phyloP scores from a whole-genome alignment of 1,284 basidiomycete genomes.

The Chiua sp. region DNA sequence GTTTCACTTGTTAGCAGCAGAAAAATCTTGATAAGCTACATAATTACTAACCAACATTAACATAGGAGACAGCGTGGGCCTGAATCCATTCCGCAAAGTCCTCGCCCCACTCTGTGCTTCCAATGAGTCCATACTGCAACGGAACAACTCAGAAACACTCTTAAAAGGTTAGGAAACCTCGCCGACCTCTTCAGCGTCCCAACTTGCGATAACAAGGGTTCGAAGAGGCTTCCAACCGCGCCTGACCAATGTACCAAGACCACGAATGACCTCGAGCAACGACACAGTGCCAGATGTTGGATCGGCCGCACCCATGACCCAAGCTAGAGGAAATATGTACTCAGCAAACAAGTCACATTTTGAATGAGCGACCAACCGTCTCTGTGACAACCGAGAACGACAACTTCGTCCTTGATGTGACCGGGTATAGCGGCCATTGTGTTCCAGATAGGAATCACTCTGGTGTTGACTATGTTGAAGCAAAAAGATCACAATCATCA shows the following conservation, averaged over 20 bases:
- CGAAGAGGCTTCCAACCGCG: slow-evolving; percentile 90
- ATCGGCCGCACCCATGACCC: slow-evolving; percentile 83
- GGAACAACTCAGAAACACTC: slow-evolving; percentile 3
- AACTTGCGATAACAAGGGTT: slow-evolving; percentile 88
- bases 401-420: slow-evolving; percentile 83
- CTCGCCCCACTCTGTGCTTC: slow-evolving; percentile 88
- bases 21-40: background rate
- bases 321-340: slow-evolving; percentile 30
- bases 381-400: slow-evolving; percentile 87
- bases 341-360: slow-evolving; percentile 27
- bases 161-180: background rate
- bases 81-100: slow-evolving; percentile 86
- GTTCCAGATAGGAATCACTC: slow-evolving; percentile 86
- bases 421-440: slow-evolving; percentile 92
- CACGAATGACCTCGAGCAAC: slow-evolving; percentile 84
- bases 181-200: slow-evolving; percentile 90
- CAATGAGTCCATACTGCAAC: slow-evolving; percentile 80
- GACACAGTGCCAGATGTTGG: slow-evolving; percentile 89
- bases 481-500: slow-evolving; percentile 8
- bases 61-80: slow-evolving; percentile 82
- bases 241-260: slow-evolving; percentile 75
- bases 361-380: slow-evolving; percentile 60
- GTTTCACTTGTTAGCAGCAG: slow-evolving; percentile 10
- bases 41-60: slow-evolving; percentile 75
- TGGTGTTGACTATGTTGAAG: slow-evolving; percentile 65